A percentile compares a stretch with the other conserved stretches of the same genome.
Conservation (phyloP, 768 basidiomycete species). For the Hypholoma sublateritium region DNA sequence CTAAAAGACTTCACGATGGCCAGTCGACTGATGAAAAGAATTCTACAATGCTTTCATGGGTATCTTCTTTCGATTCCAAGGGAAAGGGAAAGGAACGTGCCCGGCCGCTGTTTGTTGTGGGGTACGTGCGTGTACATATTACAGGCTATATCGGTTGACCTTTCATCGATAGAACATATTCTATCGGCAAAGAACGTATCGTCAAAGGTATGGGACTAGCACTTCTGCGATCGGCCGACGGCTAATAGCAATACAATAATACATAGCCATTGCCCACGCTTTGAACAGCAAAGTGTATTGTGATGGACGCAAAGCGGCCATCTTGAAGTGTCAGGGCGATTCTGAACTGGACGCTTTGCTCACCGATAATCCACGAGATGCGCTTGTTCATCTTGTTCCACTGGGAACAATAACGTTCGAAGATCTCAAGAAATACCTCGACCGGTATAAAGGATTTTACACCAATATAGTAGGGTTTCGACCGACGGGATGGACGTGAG, state of each 20-base stretch:
- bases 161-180: conserved; percentile 70
- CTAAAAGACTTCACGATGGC: conserved; percentile 53
- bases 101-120: conserved; percentile 60
- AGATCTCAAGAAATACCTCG: conserved; percentile 72
- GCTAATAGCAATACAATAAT: conserved; percentile 1
- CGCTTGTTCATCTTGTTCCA: conserved; percentile 85
- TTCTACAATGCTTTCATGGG: conserved; percentile 53
- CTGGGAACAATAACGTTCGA: conserved; percentile 75
- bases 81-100: conserved; percentile 35
- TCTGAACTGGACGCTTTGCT: conserved; percentile 77
- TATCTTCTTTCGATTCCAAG: conserved; percentile 36
- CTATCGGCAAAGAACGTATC: conserved; percentile 96
- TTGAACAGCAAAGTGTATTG: conserved; percentile 85
- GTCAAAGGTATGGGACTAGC: conserved; percentile 70
- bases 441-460: conserved; percentile 71
- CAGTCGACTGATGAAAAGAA: conserved; percentile 28
- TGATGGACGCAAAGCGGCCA: conserved; percentile 78
- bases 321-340: conserved; percentile 84
- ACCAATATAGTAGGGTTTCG: conserved; percentile 77
- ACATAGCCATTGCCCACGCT: conserved; percentile 78
- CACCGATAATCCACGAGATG: conserved; percentile 72
- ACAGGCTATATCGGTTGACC: not conserved
- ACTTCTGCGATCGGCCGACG: not conserved
- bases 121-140: conserved; percentile 42
- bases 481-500: conserved; percentile 96